Evolutionary conservation across 1,284 basidiomycete species (phyloP), one percentile per base, ranked within the genome.

Genomic region (Microbotryum scabiosae): DNA sequence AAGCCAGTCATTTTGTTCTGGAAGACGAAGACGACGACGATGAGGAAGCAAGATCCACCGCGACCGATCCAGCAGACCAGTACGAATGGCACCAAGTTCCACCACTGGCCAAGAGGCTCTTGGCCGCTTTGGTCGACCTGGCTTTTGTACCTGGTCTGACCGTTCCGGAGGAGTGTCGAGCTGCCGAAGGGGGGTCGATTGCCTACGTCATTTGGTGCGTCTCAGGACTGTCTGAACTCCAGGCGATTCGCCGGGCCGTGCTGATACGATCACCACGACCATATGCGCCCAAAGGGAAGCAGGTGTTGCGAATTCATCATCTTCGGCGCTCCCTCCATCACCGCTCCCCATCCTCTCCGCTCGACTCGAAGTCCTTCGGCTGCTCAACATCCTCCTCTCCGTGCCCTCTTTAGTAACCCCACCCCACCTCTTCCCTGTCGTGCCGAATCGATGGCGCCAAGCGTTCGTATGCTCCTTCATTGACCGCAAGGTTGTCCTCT

Each of bases 121-220:
- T 93, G 69, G 82, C 80, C 68, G 84, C 84, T 64, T 77, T 88
- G 8, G 82, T 90, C 63, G 90, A 94, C 73, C 78, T 94, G 30
- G 75, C 93, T 45, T 96, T 93, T 75, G 90, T 88, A 71, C 92
- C 88, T 69, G 90, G 88, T 14, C 93, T 94, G 73, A 93, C 88
- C 1, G 78, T 94, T 18, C 88, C 90, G 7, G 81, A 82, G 41
- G 85, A 82, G 72, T 80, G 89, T 45, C 84, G 87, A 71, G 72
- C 83, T 85, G 67, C 81, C 52, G 28, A 30, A 67, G 69, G 12
- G 70, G 90, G 57, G 73, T 90, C 92, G 76, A 86, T 94, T 62
- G 88, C 89, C 74, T 86, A 88, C 76, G 78, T 85, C 20, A 90
- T 88, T 54, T 90, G 87, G 86, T 87, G 72, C 62, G 84, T 73